Evolutionary conservation across 78 protist genomes (phyloP).

Genomic region (Pelomyxa schiedti): DNA sequence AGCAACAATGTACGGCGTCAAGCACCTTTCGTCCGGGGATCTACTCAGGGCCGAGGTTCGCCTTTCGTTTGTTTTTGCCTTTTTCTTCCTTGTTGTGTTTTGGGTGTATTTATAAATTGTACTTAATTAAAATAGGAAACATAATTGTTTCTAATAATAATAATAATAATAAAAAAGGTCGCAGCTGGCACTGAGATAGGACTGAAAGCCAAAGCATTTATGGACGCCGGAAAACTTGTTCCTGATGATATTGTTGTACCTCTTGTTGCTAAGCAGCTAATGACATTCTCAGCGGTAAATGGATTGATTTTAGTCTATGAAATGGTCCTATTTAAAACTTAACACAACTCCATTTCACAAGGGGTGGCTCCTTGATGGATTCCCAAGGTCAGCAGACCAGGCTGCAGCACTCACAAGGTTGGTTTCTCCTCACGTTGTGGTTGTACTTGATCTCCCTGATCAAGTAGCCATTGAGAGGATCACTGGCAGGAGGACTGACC

Average conservation of each 20-base stretch:
- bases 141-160: too few relatives aligned
- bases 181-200: constrained; percentile 70
- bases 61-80: too few relatives aligned
- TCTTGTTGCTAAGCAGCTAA: constrained; percentile 71
- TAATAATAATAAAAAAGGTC: too few relatives aligned
- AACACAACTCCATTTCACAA: constrained; percentile 59
- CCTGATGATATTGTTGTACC: constrained; percentile 66
- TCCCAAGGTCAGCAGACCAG: constrained; percentile 92
- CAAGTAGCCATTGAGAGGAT: neutral
- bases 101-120: too few relatives aligned
- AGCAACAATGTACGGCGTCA: constrained; percentile 33
- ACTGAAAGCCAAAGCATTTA: constrained; percentile 70
- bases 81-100: too few relatives aligned
- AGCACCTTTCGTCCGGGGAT: constrained; percentile 95
- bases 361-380: constrained; percentile 95
- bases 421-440: neutral
- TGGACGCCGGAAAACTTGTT: constrained; percentile 82
- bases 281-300: too few relatives aligned
- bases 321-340: too few relatives aligned
- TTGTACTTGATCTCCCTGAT: neutral
- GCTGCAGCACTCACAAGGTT: constrained; percentile 49
- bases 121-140: too few relatives aligned
- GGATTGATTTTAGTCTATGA: too few relatives aligned
- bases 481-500: neutral
- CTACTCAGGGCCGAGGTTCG: constrained; percentile 93